A percentile compares a stretch with the other conserved stretches of the same genome.
Conservation (phyloP, 805 yeast species). For the Lipomyces mesembrius region DNA sequence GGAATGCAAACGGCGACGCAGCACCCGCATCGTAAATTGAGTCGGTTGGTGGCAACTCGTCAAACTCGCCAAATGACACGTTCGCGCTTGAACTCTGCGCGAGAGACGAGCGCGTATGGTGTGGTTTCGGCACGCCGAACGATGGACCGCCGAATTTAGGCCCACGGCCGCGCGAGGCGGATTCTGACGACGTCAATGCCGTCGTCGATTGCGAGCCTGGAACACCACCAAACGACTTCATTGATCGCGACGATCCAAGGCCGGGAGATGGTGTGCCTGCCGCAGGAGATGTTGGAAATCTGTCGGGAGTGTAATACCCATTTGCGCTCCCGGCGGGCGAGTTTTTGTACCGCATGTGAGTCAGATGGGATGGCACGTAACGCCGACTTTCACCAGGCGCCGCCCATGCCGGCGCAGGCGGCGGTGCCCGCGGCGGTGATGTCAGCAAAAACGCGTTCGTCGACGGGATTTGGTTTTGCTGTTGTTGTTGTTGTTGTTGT, state of each 20-base stretch:
- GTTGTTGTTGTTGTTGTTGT: slow-evolving; percentile 33
- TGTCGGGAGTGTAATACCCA: slow-evolving; percentile 6
- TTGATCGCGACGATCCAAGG: not conserved
- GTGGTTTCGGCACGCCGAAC: slow-evolving; percentile 39
- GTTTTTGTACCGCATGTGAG: slow-evolving; percentile 31
- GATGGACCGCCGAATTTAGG: slow-evolving; percentile 40
- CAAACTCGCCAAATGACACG: slow-evolving; percentile 16
- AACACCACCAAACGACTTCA: not conserved
- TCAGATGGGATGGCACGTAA: slow-evolving; percentile 30
- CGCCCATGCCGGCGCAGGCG: slow-evolving; percentile 30
- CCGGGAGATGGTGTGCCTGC: not conserved
- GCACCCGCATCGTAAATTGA: slow-evolving; percentile 35
- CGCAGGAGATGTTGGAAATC: not conserved
- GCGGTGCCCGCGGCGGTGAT: slow-evolving; percentile 23
- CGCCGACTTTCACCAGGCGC: slow-evolving; percentile 20
- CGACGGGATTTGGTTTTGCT: slow-evolving; percentile 25
- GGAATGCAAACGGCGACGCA: slow-evolving; percentile 35
- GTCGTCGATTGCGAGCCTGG: not conserved
- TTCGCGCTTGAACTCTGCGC: slow-evolving; percentile 8
- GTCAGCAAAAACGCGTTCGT: slow-evolving; percentile 16
- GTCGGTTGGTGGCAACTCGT: slow-evolving; percentile 34
- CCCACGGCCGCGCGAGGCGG: slow-evolving; percentile 5
- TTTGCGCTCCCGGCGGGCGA: not conserved
- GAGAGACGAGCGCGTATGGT: slow-evolving; percentile 22
- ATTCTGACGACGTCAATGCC: slow-evolving; percentile 1